Percentiles rank a stretch among this genome's conserved stretches.
These are phyloP conservation scores for Pseudocercospora fuligena DNA, from an alignment of 2,329 filamentous ascomycete genomes.

Conservation along the genomic window DNA sequence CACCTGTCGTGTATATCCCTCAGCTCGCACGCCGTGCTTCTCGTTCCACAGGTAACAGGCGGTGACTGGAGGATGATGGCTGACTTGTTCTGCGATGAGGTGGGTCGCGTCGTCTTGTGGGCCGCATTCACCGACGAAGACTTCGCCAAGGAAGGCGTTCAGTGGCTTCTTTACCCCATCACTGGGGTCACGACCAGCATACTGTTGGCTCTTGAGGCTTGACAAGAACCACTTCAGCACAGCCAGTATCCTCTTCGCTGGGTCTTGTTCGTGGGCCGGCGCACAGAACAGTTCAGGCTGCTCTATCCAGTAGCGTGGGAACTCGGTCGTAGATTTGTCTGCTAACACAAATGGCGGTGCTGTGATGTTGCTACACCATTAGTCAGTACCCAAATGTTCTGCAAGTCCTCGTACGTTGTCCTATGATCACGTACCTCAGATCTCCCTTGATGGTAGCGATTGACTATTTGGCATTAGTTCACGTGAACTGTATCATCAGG, in stretches of 20 bases:
- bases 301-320: constrained; percentile 54
- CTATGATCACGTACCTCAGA: constrained; percentile 29
- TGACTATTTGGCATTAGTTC: not conserved
- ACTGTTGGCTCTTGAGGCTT: constrained; percentile 54
- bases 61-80: constrained; percentile 54
- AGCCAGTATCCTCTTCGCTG: constrained; percentile 49
- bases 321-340: constrained; percentile 51
- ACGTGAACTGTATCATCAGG: not conserved
- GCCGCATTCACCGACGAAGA: constrained; percentile 47
- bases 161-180: constrained; percentile 57
- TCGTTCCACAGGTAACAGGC: constrained; percentile 55
- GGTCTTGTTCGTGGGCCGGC: constrained; percentile 47
- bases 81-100: constrained; percentile 52
- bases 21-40: constrained; percentile 48
- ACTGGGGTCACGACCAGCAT: constrained; percentile 48
- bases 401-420: not conserved
- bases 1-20: constrained; percentile 52
- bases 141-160: constrained; percentile 53
- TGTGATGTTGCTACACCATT: constrained; percentile 47
- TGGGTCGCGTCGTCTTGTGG: constrained; percentile 46
- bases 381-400: not conserved
- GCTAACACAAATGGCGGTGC: constrained; percentile 53
- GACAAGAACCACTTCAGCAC: constrained; percentile 57
- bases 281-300: constrained; percentile 53
- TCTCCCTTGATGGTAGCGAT: constrained; percentile 54